Base-by-base conservation (phyloP, 1,139 yeast genomes). In the Candida labiduridarum region DNA sequence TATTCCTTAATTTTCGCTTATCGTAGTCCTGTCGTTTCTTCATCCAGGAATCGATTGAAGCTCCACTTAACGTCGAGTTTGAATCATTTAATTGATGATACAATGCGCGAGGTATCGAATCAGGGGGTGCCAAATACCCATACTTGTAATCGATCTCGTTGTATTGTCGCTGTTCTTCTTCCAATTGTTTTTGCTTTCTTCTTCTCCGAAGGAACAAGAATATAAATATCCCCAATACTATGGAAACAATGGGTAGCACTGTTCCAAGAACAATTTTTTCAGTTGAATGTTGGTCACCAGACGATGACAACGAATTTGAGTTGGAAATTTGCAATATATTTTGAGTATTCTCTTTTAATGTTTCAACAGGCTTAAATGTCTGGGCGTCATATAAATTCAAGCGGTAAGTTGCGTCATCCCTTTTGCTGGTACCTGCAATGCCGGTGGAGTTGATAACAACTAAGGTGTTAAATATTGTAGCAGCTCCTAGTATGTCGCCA, bases 11-110 rank as follows among this genome's bases (percentile, higher is more conserved):
- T 45, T 35, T 59, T 49, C 43, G 36, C 31, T 67, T 67, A 46
- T 80, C 83, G 56, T 70, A 80, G 50, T 76, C 76, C 52, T 76
- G 77, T 55, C 85, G 66, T 59, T 81, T 81, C 39, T 72, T 69
- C 40, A 73, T 74, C 85, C 85, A 81, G 10, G 83, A 79, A 51
- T 74, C 76, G 22, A 82, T 76, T 5, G 72, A 68, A 16, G 66
- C 64, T 1, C 58, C 69, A 45, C 66, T 72, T 35, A 69, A 55
- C 0, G 74, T 69, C 1, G 83, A 78, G 42, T 66, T 61, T 12
- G 79, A 70, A 56, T 81, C 85, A 52, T 55, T 55, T 2, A 42
- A 47, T 46, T 55, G 48, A 11, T 47, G 38, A 33, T 51, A 54
- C 10, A 49, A 19, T 11, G 56, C 55, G 30, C 53, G 49, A n/a